Conservation (phyloP, 352 stramenopile genomes). For the Globisporangium parvum region DNA sequence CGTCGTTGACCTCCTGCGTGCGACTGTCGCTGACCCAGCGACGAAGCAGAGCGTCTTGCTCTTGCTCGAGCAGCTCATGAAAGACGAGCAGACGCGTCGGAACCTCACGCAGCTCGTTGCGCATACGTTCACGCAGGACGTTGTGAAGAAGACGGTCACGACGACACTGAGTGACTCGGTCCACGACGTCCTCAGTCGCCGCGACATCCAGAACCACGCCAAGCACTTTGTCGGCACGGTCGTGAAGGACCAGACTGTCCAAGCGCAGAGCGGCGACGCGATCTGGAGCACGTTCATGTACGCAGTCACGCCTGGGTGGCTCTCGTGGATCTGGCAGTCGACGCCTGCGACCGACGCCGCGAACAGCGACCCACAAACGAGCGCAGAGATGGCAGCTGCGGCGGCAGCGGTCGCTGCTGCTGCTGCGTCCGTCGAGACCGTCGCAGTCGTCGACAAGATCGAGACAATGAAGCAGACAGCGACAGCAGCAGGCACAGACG, state of each 20-base stretch:
- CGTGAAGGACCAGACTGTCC: constrained; percentile 78
- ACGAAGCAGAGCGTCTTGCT: constrained; percentile 41
- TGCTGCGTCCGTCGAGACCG: constrained; percentile 9
- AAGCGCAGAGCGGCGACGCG: constrained; percentile 68
- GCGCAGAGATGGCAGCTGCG: constrained; percentile 19
- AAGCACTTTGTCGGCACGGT: constrained; percentile 79
- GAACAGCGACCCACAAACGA: constrained; percentile 6
- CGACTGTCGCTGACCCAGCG: constrained; percentile 38
- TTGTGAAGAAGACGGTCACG: constrained; percentile 57
- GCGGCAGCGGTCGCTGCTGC: constrained; percentile 3
- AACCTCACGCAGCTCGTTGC: constrained; percentile 61
- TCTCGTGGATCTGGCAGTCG: constrained; percentile 72
- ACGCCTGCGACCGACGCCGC: neutral
- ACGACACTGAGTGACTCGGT: constrained; percentile 56
- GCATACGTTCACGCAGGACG: constrained; percentile 59
- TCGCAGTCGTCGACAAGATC: constrained; percentile 24
- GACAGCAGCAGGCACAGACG: neutral
- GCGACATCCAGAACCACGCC: constrained; percentile 72
- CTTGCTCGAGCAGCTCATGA: constrained; percentile 62
- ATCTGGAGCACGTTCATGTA: constrained; percentile 82
- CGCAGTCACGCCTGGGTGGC: constrained; percentile 61
- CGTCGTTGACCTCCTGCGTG: constrained; percentile 47
- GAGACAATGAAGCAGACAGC: neutral
- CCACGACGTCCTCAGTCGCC: constrained; percentile 69
- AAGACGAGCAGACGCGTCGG: constrained; percentile 39